These are phyloP conservation scores for Hypholoma fasciculare DNA, from an alignment of 768 basidiomycete species.

Conservation along the genomic window DNA sequence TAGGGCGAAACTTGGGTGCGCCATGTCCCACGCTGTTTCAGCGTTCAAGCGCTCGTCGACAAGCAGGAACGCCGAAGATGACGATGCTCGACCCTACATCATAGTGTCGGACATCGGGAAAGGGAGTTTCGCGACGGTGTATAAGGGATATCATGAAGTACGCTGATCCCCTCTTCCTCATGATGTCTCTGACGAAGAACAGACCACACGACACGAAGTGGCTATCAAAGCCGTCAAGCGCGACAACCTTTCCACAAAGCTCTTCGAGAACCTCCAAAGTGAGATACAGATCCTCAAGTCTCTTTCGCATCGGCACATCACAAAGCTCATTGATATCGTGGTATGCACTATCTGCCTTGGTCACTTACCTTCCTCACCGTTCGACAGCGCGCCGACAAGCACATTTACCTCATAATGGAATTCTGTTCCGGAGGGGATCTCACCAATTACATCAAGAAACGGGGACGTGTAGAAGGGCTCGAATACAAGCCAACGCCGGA, in stretches of 20 bases:
- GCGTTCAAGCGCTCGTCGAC: slow-evolving; percentile 20
- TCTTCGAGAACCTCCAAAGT: slow-evolving; percentile 96
- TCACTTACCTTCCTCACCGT: slow-evolving; percentile 9
- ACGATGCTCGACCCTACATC: slow-evolving; percentile 76
- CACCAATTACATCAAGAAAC: slow-evolving; percentile 95
- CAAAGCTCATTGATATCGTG: slow-evolving; percentile 89
- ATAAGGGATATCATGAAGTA: slow-evolving; percentile 90
- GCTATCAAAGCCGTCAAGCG: slow-evolving; percentile 95
- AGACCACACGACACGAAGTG: slow-evolving; percentile 79
- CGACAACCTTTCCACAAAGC: slow-evolving; percentile 84
- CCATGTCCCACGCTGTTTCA: slow-evolving; percentile 13
- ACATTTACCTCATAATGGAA: slow-evolving; percentile 96
- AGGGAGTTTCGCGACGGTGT: slow-evolving; percentile 96
- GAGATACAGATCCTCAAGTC: slow-evolving; percentile 97
- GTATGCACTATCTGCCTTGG: slow-evolving; percentile 42
- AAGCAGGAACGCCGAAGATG: slow-evolving; percentile 47
- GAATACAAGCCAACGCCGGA: slow-evolving; percentile 76
- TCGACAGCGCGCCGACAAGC: slow-evolving; percentile 66
- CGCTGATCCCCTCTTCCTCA: slow-evolving; percentile 20
- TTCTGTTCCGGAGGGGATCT: slow-evolving; percentile 96
- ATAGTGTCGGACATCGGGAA: slow-evolving; percentile 78
- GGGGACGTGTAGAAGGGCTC: slow-evolving; percentile 89
- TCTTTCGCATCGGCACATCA: slow-evolving; percentile 91
- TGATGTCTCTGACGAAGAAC: neutral
- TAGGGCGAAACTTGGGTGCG: neutral